Conservation (phyloP, 768 basidiomycete species). For the Boletus barrowsii region DNA sequence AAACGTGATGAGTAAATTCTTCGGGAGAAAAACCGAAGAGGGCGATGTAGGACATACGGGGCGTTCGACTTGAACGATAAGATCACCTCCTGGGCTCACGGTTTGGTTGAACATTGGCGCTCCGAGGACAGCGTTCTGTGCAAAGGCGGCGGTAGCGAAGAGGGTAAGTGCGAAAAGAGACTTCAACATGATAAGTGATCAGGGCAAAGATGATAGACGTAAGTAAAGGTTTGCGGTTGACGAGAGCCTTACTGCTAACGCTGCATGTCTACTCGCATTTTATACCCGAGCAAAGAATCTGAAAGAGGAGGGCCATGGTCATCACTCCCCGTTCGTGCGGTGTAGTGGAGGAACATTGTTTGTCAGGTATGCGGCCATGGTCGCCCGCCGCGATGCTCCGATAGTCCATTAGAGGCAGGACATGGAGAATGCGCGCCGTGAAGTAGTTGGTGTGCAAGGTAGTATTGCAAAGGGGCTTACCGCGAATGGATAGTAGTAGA, state of each 20-base stretch:
- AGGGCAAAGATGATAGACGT: too few species aligned
- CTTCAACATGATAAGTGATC: background rate
- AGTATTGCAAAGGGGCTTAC: background rate
- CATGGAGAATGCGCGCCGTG: background rate
- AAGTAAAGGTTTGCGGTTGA: too few species aligned
- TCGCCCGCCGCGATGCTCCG: background rate
- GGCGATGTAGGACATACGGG: constrained; percentile 37
- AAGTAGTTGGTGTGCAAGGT: background rate
- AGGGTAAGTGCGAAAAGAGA: background rate
- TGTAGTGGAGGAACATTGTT: background rate
- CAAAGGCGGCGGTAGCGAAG: constrained; percentile 33
- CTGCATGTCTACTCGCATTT: background rate
- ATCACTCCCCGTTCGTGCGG: constrained; percentile 1
- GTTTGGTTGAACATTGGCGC: constrained; percentile 29
- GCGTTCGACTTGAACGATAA: constrained; percentile 46
- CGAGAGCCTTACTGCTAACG: too few species aligned
- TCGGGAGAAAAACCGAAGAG: background rate
- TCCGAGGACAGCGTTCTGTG: constrained; percentile 42
- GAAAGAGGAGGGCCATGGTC: background rate
- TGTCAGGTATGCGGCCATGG: background rate
- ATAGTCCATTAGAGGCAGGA: background rate
- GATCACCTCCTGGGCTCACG: constrained; percentile 35
- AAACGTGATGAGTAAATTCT: background rate
- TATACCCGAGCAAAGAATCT: constrained; percentile 6
- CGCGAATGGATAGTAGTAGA: background rate